Conservation (phyloP, 2,329 filamentous ascomycete genomes). For the Geosmithia flava region DNA sequence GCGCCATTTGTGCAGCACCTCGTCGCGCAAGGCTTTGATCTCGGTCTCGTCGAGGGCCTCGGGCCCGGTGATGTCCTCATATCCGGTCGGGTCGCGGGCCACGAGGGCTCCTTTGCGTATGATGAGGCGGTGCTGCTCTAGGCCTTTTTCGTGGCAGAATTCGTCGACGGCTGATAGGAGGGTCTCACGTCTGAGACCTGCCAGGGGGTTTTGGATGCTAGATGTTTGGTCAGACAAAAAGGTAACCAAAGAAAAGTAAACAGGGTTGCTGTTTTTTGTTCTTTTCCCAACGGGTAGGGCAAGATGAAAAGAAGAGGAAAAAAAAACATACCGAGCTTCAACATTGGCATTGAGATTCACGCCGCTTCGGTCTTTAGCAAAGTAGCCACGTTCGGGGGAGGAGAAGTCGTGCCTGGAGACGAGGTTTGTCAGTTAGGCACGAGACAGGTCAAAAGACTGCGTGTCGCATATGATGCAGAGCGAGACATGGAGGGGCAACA, state of each 20-base stretch:
- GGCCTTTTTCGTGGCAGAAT: slow-evolving; percentile 48
- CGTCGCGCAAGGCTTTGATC: slow-evolving; percentile 44
- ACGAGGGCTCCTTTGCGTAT: slow-evolving; percentile 61
- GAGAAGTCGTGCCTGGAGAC: background rate
- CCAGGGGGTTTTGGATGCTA: slow-evolving; percentile 34
- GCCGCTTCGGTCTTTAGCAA: slow-evolving; percentile 13
- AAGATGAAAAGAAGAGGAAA: no score
- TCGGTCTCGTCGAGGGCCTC: slow-evolving; percentile 47
- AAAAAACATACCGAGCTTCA: slow-evolving; percentile 30
- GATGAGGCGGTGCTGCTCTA: slow-evolving; percentile 43
- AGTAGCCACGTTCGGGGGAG: slow-evolving; percentile 22
- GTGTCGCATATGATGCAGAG: no score
- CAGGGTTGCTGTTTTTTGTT: background rate
- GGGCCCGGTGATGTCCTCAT: slow-evolving; percentile 44
- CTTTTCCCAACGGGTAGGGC: background rate
- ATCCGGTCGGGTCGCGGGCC: slow-evolving; percentile 55
- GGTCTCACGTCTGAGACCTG: slow-evolving; percentile 36
- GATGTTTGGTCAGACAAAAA: slow-evolving; percentile 5
- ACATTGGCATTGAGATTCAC: slow-evolving; percentile 32
- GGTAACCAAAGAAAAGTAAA: background rate
- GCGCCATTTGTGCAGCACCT: slow-evolving; percentile 56
- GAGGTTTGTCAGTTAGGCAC: no score
- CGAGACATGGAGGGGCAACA: background rate
- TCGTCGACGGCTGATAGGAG: slow-evolving; percentile 42
- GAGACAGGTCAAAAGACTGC: no score